Base-by-base conservation (phyloP, 352 stramenopile genomes). In the Globisporangium nagaii region DNA sequence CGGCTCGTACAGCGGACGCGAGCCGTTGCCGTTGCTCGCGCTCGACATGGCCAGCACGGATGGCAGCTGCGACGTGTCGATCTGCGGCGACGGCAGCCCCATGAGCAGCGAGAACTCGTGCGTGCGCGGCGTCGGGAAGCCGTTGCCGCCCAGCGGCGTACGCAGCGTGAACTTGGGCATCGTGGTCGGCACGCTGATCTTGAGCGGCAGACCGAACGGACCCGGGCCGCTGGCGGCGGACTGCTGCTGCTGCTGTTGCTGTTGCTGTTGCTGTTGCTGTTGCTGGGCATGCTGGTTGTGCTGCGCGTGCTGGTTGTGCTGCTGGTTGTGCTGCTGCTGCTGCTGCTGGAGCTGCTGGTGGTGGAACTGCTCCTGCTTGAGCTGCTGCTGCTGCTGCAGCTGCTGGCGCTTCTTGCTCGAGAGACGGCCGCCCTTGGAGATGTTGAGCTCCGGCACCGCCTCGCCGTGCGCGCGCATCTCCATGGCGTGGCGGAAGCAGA, bases 341-440 rank as follows among this genome's bases (percentile, higher is more conserved):
- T 88, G 74, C 43, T 88, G 75, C 63, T 82, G 71, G 36, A 88
- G 71, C 63, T 88, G 77, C 46, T 83, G 73, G 56, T 87, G 73
- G 57, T 87, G 75, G 66, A 89, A 88, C 51, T 88, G 74, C 53
- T 88, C 78, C 62, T 86, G 75, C 62, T 88, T 86, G 54, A 83
- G 70, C 56, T 80, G 73, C 58, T 86, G 78, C 48, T 88, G 70
- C 37, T 67, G 74, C 55, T 85, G 78, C 45, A 85, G 69, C 53
- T 88, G 74, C 65, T 86, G 71, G 17, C 76, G 73, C 57, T 86
- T 86, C 63, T 89, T 89, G 57, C 71, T 84, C 44, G 73, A 80
- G 11, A 87, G 53, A 7, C 79, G 79, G 6, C 79, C 76, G 22
- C 79, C 79, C 63, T 89, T 89, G 44, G 75, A 86, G 53, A 89